These are phyloP conservation scores for Botrytis squamosa DNA, from an alignment of 2,329 filamentous ascomycete genomes.

Conservation along the genomic window DNA sequence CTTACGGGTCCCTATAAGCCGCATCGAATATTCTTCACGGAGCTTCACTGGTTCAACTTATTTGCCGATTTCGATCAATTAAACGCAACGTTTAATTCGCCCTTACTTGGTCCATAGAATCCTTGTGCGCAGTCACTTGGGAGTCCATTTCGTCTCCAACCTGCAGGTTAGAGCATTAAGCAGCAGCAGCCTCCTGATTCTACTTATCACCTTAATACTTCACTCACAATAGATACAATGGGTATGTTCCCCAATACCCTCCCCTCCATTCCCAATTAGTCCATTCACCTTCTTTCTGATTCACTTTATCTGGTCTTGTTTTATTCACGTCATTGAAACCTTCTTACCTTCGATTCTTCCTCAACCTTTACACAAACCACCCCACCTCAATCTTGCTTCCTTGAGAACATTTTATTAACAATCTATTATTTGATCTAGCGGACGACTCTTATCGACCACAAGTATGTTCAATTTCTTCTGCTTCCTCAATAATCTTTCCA, in stretches of 20 bases:
- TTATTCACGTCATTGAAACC: conserved; percentile 15
- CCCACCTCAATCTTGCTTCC: conserved; percentile 16
- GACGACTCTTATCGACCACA: conserved; percentile 25
- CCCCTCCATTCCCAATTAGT: conserved; percentile 21
- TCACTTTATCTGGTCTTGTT: conserved; percentile 17
- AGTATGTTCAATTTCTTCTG: conserved; percentile 18
- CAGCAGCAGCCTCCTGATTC: conserved; percentile 23
- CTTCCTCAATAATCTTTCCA: background rate
- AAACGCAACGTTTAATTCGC: conserved; percentile 22
- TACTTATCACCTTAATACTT: conserved; percentile 23
- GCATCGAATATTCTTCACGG: conserved; percentile 15
- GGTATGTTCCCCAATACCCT: conserved; percentile 21
- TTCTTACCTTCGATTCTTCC: conserved; percentile 12
- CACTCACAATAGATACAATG: conserved; percentile 22
- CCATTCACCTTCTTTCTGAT: conserved; percentile 20
- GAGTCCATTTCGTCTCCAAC: conserved; percentile 23
- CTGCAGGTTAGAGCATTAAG: conserved; percentile 24
- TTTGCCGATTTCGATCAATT: conserved; percentile 22
- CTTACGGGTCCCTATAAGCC: conserved; percentile 21
- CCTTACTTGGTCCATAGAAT: conserved; percentile 21
- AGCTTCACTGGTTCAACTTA: conserved; percentile 19
- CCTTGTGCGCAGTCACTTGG: conserved; percentile 22
- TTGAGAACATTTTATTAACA: conserved; percentile 14
- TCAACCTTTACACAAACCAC: conserved; percentile 19
- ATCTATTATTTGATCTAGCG: conserved; percentile 21